These are phyloP conservation scores for Tuber indicum DNA, from an alignment of 495 filamentous ascomycete species.

Conservation along the genomic window DNA sequence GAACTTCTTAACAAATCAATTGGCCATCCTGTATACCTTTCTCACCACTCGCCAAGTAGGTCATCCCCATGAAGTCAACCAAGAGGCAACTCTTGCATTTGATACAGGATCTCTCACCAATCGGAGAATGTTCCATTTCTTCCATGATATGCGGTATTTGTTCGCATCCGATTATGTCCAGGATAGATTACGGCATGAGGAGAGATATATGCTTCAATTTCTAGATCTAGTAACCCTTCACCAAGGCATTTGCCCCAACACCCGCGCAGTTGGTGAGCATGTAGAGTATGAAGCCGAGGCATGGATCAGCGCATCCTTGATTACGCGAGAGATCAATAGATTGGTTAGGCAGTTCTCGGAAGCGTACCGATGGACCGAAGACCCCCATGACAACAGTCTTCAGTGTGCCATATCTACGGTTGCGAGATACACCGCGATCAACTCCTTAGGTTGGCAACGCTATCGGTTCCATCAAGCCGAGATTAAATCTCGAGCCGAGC, in stretches of 20 bases:
- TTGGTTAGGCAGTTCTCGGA: constrained; percentile 82
- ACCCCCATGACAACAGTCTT: constrained; percentile 55
- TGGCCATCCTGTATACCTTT: constrained; percentile 96
- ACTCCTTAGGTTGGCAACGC: constrained; percentile 84
- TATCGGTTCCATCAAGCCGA: constrained; percentile 78
- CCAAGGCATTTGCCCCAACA: constrained; percentile 92
- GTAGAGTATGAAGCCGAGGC: constrained; percentile 97
- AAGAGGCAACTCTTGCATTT: constrained; percentile 77
- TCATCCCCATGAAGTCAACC: constrained; percentile 78
- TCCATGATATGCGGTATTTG: constrained; percentile 83
- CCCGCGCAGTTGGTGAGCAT: constrained; percentile 85
- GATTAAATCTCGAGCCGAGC: constrained; percentile 72
- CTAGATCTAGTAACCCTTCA: constrained; percentile 90
- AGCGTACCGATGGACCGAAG: constrained; percentile 63
- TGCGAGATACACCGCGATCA: constrained; percentile 70
- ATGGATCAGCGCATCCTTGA: constrained; percentile 92
- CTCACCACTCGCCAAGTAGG: constrained; percentile 91
- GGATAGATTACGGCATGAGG: constrained; percentile 68
- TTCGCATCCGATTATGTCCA: constrained; percentile 81
- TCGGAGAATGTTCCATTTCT: constrained; percentile 92
- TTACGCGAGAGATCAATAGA: constrained; percentile 89
- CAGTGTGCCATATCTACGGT: constrained; percentile 66
- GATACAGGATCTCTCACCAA: constrained; percentile 91
- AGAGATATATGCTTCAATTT: constrained; percentile 85
- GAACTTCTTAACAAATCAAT: constrained; percentile 92